phyloP scores from a whole-genome alignment of 1,284 basidiomycete genomes.

The Ceratobasidium sp. region DNA sequence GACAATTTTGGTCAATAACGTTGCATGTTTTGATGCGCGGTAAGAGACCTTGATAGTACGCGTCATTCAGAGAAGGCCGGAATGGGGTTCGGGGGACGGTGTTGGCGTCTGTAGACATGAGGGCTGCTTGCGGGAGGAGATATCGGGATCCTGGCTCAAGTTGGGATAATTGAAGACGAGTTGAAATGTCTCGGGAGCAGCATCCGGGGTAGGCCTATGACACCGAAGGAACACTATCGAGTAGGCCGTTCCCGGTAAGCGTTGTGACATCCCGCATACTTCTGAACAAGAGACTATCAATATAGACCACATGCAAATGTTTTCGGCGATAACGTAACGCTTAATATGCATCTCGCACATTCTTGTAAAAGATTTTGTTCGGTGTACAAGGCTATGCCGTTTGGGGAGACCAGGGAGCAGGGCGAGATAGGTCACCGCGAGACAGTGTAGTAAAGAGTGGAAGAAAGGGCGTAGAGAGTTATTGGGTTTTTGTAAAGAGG shows the following conservation, averaged over 20 bases:
- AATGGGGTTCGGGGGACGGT: constrained; percentile 45
- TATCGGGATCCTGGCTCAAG: constrained; percentile 52
- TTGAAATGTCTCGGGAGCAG: constrained; percentile 47
- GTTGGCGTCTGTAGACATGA: constrained; percentile 56
- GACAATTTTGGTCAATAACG: constrained; percentile 76
- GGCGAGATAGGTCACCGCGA: constrained; percentile 71
- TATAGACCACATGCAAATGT: constrained; percentile 83
- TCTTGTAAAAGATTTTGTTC: constrained; percentile 60
- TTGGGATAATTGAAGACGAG: constrained; percentile 45
- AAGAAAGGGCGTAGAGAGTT: constrained; percentile 69
- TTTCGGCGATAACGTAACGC: constrained; percentile 76
- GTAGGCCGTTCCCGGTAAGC: constrained; percentile 82
- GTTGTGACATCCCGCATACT: constrained; percentile 76
- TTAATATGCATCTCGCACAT: constrained; percentile 63
- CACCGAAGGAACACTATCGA: constrained; percentile 77
- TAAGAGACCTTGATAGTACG: constrained; percentile 68
- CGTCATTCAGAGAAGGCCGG: constrained; percentile 42
- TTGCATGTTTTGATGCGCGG: constrained; percentile 83
- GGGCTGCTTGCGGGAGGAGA: constrained; percentile 52
- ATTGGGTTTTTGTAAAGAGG: constrained; percentile 75
- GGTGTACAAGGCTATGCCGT: constrained; percentile 55
- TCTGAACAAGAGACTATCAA: constrained; percentile 76
- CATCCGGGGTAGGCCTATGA: constrained; percentile 53
- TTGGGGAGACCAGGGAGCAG: constrained; percentile 63
- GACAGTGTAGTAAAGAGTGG: constrained; percentile 76